Percentiles rank a stretch among this genome's conserved stretches.
These are phyloP conservation scores for Balakata baccata DNA, from an alignment of 345 rosid genomes.

Conservation along the genomic window DNA sequence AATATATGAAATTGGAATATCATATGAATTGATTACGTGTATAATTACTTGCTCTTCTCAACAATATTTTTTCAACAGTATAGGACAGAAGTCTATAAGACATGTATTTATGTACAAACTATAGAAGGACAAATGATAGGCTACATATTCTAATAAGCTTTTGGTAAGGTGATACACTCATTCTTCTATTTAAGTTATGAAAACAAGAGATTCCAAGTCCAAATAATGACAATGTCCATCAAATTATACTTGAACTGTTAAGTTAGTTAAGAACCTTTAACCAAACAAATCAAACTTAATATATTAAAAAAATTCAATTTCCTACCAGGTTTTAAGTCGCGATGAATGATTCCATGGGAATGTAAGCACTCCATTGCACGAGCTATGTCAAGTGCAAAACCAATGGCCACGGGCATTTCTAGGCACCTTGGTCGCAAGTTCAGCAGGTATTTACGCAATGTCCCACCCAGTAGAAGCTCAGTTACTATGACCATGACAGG, in stretches of 20 bases:
- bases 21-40: neutral
- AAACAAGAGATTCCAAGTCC: neutral
- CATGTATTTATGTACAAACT: neutral
- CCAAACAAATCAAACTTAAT: constrained; percentile 9
- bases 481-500: constrained; percentile 97
- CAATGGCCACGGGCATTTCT: constrained; percentile 65
- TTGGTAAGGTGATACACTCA: neutral
- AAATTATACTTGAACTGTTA: neutral
- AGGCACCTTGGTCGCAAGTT: constrained; percentile 64
- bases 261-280: neutral
- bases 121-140: neutral
- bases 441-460: constrained; percentile 78
- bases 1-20: neutral
- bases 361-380: constrained; percentile 99
- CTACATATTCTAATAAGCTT: neutral
- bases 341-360: constrained; percentile 92
- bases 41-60: neutral
- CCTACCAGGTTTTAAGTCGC: constrained; percentile 96
- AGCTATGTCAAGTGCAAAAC: constrained; percentile 90
- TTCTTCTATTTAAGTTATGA: neutral
- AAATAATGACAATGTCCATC: constrained; percentile 2
- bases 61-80: neutral
- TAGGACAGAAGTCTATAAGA: neutral
- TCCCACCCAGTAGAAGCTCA: constrained; percentile 80
- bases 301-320: constrained; percentile 1